phyloP scores from a whole-genome alignment of 192 early-diverging fungal genomes.

The Coemansia sp. region DNA sequence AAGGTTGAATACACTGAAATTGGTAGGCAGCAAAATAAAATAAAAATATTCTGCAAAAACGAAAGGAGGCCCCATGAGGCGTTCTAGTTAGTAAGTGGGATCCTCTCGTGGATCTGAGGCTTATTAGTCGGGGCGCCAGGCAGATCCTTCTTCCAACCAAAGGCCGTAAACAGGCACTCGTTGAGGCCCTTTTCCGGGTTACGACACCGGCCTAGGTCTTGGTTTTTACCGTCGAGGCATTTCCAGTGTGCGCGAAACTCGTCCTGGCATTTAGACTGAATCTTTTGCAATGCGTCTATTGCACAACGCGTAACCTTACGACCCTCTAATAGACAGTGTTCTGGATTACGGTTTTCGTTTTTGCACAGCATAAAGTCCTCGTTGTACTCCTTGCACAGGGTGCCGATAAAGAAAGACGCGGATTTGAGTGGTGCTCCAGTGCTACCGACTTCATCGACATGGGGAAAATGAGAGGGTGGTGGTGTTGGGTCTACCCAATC shows the following conservation, averaged over 20 bases:
- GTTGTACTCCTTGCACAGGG: slow-evolving; percentile 88
- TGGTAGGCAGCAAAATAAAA: background rate
- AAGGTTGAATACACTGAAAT: too few species aligned
- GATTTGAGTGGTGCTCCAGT: slow-evolving; percentile 93
- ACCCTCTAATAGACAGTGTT: slow-evolving; percentile 92
- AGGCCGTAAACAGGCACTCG: slow-evolving; percentile 84
- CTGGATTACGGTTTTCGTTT: slow-evolving; percentile 85
- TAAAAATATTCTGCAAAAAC: background rate
- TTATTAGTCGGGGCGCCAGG: slow-evolving; percentile 62
- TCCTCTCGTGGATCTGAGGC: slow-evolving; percentile 49
- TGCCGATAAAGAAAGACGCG: slow-evolving; percentile 87
- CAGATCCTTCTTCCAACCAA: slow-evolving; percentile 76
- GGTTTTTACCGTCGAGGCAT: slow-evolving; percentile 92
- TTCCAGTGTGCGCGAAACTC: slow-evolving; percentile 91
- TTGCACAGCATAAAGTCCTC: slow-evolving; percentile 99
- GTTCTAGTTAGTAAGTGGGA: slow-evolving; percentile 23
- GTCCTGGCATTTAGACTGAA: slow-evolving; percentile 86
- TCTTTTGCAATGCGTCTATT: slow-evolving; percentile 82
- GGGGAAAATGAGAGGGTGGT: slow-evolving; percentile 67
- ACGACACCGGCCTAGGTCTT: slow-evolving; percentile 81
- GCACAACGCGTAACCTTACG: slow-evolving; percentile 96
- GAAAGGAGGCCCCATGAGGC: background rate
- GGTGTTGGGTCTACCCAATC: slow-evolving; percentile 87
- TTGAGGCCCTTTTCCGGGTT: slow-evolving; percentile 79
- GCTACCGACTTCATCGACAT: slow-evolving; percentile 86